Evolutionary conservation across 225 moss, liverwort and hornwort species (phyloP), one percentile per base, ranked within the genome.

Genomic region (Marchantia polymorpha): DNA sequence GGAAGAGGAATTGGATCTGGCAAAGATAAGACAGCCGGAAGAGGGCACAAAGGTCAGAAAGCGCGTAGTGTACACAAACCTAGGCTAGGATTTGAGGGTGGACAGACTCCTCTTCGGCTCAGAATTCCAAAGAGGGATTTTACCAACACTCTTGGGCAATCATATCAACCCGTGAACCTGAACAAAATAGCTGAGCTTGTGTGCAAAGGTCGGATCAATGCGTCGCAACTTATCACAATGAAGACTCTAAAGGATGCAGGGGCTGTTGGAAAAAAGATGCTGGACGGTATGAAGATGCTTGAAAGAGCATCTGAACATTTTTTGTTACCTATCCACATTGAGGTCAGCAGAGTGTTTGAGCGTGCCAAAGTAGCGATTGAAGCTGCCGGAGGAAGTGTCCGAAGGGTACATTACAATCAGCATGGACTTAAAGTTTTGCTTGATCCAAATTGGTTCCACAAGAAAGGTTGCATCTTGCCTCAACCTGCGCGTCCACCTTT

Each of bases 41-140:
- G 92, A 59, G 97, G 97, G 27, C 97, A 99, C 67, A 99, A 99
- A 84, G 97, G 97, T 53, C 97, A 99, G 89, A 99, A 94, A 82
- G 97, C 97, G 3, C 93, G 97, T 15, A 97, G 94, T 82, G 97
- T 94, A 17, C 85, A 88, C 58, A 87, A 89, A 59, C 97, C 97
- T 23, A 84, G 97, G 50, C 87, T 99, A 50, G 97, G 97, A 70
- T 99, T 99, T 64, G 97, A 99, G 85, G 97, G 97, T 12, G 97
- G 97, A 65, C 97, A 99, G 81, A 99, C 97, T 17, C 97, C 97
- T n/a, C 79, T 99, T 78, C 89, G 97, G 29, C 79, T 94, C 72
- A 86, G 97, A 52, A 99, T 99, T 64, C 97, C 97, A 3, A 99
- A 99, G 81, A 82, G 94, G 67, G 97, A 94, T 4, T 99, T 99